These are phyloP conservation scores for Lizonia empirigonia DNA, from an alignment of 2,329 filamentous ascomycete genomes.

Conservation along the genomic window DNA sequence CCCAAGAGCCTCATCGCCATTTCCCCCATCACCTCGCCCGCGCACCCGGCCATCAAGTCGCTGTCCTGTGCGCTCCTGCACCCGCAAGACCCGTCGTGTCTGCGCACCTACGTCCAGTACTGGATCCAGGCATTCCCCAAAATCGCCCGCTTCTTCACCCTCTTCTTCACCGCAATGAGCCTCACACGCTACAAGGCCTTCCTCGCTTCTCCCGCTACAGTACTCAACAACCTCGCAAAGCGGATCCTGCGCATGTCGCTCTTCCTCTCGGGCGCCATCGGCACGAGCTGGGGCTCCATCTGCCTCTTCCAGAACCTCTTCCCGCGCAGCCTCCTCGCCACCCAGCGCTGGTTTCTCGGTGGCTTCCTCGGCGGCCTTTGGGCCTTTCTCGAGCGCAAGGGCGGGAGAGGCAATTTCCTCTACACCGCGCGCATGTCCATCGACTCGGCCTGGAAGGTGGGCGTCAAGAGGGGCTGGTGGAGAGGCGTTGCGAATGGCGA, in stretches of 20 bases:
- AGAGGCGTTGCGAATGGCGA: conserved; percentile 81
- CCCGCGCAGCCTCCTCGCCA: conserved; percentile 74
- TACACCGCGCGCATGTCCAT: conserved; percentile 79
- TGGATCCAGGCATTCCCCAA: conserved; percentile 83
- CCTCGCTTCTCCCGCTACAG: conserved; percentile 70
- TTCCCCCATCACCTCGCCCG: conserved; percentile 77
- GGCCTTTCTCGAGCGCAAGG: conserved; percentile 74
- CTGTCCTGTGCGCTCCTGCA: conserved; percentile 91
- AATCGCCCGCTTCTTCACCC: conserved; percentile 76
- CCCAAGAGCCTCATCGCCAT: conserved; percentile 70
- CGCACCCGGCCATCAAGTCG: conserved; percentile 83
- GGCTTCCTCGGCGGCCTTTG: conserved; percentile 86
- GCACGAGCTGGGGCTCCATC: conserved; percentile 84
- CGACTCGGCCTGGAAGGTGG: conserved; percentile 88
- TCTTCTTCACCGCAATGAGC: conserved; percentile 74
- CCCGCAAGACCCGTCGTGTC: conserved; percentile 84
- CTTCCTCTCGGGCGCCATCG: conserved; percentile 82
- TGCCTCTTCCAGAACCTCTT: conserved; percentile 86
- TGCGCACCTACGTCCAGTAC: conserved; percentile 84
- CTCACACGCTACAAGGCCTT: conserved; percentile 71
- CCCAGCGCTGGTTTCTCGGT: conserved; percentile 86
- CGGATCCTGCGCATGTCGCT: conserved; percentile 75
- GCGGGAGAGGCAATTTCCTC: conserved; percentile 68
- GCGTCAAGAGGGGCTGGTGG: conserved; percentile 91
- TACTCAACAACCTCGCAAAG: conserved; percentile 69